Percentiles rank a stretch among this genome's conserved stretches.
These are phyloP conservation scores for Colletotrichum eremochloae DNA, from an alignment of 2,329 filamentous ascomycete genomes.

Conservation along the genomic window DNA sequence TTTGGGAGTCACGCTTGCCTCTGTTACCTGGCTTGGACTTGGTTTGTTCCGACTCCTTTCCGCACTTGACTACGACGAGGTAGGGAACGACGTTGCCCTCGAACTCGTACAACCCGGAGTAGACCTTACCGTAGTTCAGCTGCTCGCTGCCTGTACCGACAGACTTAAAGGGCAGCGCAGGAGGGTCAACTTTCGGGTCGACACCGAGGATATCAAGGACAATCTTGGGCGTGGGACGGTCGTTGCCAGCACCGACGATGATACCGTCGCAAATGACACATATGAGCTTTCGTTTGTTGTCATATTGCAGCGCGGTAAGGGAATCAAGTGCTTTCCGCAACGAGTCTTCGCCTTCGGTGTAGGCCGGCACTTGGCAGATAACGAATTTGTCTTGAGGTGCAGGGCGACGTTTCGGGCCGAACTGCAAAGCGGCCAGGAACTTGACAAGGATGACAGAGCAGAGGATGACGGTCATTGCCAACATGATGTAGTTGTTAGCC, in stretches of 20 bases:
- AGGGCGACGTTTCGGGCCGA: constrained; percentile 91
- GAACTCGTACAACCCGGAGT: constrained; percentile 96
- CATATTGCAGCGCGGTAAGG: constrained; percentile 92
- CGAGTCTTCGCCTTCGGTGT: constrained; percentile 97
- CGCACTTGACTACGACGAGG: constrained; percentile 94
- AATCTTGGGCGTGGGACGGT: constrained; percentile 96
- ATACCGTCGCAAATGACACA: constrained; percentile 97
- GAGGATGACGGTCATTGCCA: constrained; percentile 88
- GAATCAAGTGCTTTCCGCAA: constrained; percentile 94
- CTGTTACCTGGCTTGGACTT: constrained; percentile 97
- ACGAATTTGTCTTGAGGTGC: constrained; percentile 97
- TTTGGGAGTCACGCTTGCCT: constrained; percentile 98
- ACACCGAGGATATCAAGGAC: constrained; percentile 97
- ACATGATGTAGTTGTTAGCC: constrained; percentile 90
- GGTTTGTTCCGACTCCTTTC: constrained; percentile 93
- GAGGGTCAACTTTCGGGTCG: constrained; percentile 95
- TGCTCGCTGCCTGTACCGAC: constrained; percentile 91
- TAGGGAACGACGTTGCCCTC: constrained; percentile 99
- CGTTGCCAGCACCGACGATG: constrained; percentile 95
- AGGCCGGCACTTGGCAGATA: constrained; percentile 97
- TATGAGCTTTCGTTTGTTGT: constrained; percentile 98
- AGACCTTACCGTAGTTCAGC: constrained; percentile 98
- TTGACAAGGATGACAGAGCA: constrained; percentile 86
- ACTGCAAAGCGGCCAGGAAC: constrained; percentile 92
- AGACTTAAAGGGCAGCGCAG: constrained; percentile 93